Evolutionary conservation across 2,329 filamentous ascomycete genomes (phyloP), one percentile per base, ranked within the genome.

Genomic region (Cercospora beticola): DNA sequence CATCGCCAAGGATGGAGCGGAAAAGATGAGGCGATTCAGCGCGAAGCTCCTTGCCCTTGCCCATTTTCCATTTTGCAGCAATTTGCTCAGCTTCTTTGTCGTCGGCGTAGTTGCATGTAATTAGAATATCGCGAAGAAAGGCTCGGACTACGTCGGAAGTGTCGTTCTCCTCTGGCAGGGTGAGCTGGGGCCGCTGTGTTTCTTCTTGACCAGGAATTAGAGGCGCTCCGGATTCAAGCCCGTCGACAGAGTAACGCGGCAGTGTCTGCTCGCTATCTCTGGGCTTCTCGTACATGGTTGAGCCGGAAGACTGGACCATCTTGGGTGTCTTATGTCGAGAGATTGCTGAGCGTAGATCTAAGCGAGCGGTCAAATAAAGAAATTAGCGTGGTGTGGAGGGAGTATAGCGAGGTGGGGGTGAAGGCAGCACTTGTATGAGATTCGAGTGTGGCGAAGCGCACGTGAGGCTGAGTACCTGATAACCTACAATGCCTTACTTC

Each of bases 1-100:
- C 63, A n/a, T 36, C n/a, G 8, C 69, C 69, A 54, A 74, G 70
- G 10, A 74, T 67, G 4, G 71, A 64, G 5, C 62, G 64, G 31
- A 62, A 74, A 52, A 74, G 62, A 6, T 28, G 36, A 0, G 68
- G 64, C 0, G 71, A 61, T 16, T 68, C 72, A 4, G 46, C 65
- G 2, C 40, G 62, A 4, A 74, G 43, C 31, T 74, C 71, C 23
- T 65, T 65, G n/a, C 72, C 72, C 1, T 67, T 71, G 12, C 72
- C 72, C 7, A 61, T 36, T 1, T 49, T 72, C 72, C 72, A 74
- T 40, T 63, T 64, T 1, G 67, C 18, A 5, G 71, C 68, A 6
- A 74, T 46, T 3, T 65, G 46, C 33, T 64, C 49, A 5, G 70
- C 67, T 21, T 60, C 61, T 36, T 28, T 43, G 23, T 12, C 23